Base-by-base conservation (phyloP, 495 filamentous ascomycete species). In the Neurospora tetrasperma region DNA sequence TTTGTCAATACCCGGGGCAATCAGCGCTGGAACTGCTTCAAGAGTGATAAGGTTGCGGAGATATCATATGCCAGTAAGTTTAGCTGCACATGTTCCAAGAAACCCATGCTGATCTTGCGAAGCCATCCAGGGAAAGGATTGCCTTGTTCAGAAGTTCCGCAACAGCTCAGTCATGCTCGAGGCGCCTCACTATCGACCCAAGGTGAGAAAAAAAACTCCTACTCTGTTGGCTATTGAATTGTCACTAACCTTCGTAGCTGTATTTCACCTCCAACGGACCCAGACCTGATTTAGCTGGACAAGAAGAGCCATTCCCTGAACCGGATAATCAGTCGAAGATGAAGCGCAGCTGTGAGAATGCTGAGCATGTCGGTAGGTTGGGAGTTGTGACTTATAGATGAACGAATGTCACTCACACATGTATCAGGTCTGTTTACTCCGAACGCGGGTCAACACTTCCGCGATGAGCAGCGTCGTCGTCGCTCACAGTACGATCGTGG, bases 101-200 rank as follows among this genome's bases (percentile, higher is more conserved):
- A 18, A n/a, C 20, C 46, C 16, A 40, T 71, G 66, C 78, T 78
- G 72, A 79, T 46, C 16, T 12, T 68, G 70, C 70, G 68, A 71
- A 94, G 93, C 94, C 42, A 93, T 96, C 73, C 96, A 99, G 83
- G 96, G 95, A 46, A 90, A 90, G 74, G 95, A 97, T 78, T 93
- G 92, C 71, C 86, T 98, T 8, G 88, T 97, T 42, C 90, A 96
- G 77, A 97, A 98, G 76, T 98, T 99, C 81, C 91, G 95, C 27
- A 99, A 99, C 82, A 97, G 93, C 71, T 93, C 92, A 5, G 94
- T 99, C 16, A 98, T 98, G 92, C 83, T 94, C 12, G 93, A 98
- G 81, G 86, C 90, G 54, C 84, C 88, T 6, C 89, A 90, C 27
- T 95, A 92, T 78, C 91, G 94, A 11, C 95, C 95, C 3, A 96